Base-by-base conservation (phyloP, 2,329 filamentous ascomycete genomes). In the Cladophialophora carrionii region DNA sequence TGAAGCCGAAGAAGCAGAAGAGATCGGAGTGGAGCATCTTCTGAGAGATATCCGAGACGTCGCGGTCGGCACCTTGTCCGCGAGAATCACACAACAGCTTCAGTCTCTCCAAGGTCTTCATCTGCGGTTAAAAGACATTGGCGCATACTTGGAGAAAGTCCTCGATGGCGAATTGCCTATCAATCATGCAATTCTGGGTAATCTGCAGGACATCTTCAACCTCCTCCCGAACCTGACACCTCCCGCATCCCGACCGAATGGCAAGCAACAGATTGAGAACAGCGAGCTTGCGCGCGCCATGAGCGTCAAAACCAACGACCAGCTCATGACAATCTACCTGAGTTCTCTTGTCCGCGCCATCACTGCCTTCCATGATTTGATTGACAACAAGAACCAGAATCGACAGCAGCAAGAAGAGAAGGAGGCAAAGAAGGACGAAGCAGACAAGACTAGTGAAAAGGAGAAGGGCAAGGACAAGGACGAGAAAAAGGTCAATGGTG, bases 371-470 rank as follows among this genome's bases (percentile, higher is more conserved):
- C 95, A 99, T 78, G 95, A 99, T 77, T 82, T 99, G 72, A 99
- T 99, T 71, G 95, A 99, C 83, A 99, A 99, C 84, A 99, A 99
- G 86, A 97, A 98, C 72, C 94, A 98, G 82, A 99, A 99, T 81
- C 87, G 94, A 77, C 93, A 98, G 80, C 91, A 96, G 78, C 90
- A 96, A 75, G 95, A 98, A 76, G 95, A 99, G 75, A 94, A 94
- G 81, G 94, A 98, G 73, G 85, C 83, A 53, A 87, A 89, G 74
- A 91, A 91, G 81, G 91, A 88, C 65, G 87, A 87, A 57, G 83
- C 83, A 71, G 84, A 83, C 69, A 79, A 79, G 63, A 80, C 80
- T 75, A 88, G 89, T 52, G 84, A 83, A 56, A 90, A 90, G 74
- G 84, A 86, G 70, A 75, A 90, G 74, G 83, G 85, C 69, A 75